Percentiles rank a stretch among this genome's conserved stretches.
Evolutionary conservation across 164 flowering plant species (phyloP).

Genomic region (Annona squamosa): DNA sequence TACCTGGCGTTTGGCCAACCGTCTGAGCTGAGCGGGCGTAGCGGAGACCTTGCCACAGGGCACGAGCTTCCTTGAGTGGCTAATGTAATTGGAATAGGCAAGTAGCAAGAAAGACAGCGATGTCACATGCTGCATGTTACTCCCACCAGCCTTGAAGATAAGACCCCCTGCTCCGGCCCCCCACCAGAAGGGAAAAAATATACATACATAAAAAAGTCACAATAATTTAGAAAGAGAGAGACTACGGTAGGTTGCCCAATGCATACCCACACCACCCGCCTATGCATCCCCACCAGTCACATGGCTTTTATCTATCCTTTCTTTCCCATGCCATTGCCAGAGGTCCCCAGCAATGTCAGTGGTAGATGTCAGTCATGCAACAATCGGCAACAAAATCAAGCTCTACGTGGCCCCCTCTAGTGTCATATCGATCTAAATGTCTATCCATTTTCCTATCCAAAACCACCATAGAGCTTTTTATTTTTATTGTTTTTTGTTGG

Average conservation of each 20-base stretch:
- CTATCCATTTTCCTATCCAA: no score
- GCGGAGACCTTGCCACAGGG: slow-evolving; percentile 65
- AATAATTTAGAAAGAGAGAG: no score
- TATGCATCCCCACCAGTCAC: neutral
- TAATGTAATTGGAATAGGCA: slow-evolving; percentile 82
- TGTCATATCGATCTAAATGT: no score
- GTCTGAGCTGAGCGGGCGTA: slow-evolving; percentile 56
- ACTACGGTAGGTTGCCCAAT: neutral
- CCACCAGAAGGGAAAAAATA: neutral
- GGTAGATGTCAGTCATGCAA: no score
- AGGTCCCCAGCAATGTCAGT: no score
- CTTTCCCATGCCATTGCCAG: no score
- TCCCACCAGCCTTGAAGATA: slow-evolving; percentile 77
- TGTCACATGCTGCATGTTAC: slow-evolving; percentile 99
- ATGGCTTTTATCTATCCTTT: neutral
- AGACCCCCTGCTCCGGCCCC: slow-evolving; percentile 58
- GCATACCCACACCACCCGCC: neutral
- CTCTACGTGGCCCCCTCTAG: no score
- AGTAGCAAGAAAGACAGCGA: slow-evolving; percentile 81
- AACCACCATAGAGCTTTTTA: no score
- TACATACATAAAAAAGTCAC: neutral
- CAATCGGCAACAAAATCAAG: no score
- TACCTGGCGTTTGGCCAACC: slow-evolving; percentile 84
- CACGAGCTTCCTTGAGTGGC: slow-evolving; percentile 81
- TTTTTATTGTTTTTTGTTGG: no score